A percentile compares a stretch with the other conserved stretches of the same genome.
Evolutionary conservation across 306 rosid genomes (phyloP).

Genomic region (Luffa acutangula): DNA sequence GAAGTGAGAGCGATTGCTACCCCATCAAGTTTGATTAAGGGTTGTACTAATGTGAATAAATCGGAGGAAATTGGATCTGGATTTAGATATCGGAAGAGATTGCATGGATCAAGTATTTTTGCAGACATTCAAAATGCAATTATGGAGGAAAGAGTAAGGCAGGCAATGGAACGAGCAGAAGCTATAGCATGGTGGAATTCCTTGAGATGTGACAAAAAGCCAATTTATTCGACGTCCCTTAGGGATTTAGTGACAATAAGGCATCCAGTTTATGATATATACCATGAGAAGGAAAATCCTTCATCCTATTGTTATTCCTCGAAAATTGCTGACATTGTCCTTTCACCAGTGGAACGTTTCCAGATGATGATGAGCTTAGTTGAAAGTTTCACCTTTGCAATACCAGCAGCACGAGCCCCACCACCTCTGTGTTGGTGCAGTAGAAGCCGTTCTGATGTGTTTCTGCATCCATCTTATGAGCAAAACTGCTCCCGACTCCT

Average conservation of each 20-base stretch:
- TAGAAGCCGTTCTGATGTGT: conserved; percentile 40
- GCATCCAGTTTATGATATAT: conserved; percentile 69
- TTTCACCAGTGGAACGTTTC: conserved; percentile 88
- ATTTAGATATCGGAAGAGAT: conserved; percentile 33
- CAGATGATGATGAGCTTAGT: conserved; percentile 58
- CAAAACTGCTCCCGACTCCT: conserved; percentile 51
- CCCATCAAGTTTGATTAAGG: conserved; percentile 57
- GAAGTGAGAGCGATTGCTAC: conserved; percentile 73
- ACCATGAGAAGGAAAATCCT: conserved; percentile 55
- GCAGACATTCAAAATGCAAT: conserved; percentile 75
- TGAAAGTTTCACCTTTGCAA: conserved; percentile 93
- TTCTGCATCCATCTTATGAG: conserved; percentile 57
- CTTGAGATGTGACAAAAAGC: conserved; percentile 65
- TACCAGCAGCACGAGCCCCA: conserved; percentile 92
- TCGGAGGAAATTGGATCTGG: conserved; percentile 51
- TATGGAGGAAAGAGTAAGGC: conserved; percentile 71
- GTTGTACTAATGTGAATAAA: conserved; percentile 29
- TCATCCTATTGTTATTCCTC: conserved; percentile 63
- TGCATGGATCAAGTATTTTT: conserved; percentile 69
- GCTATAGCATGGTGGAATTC: conserved; percentile 99
- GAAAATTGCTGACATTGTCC: conserved; percentile 69
- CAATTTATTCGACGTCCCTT: conserved; percentile 55
- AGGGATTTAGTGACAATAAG: conserved; percentile 67
- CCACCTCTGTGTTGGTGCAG: conserved; percentile 85
- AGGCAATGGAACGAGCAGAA: conserved; percentile 63